These are phyloP conservation scores for Elaeagnus macrophylla DNA, from an alignment of 306 rosid genomes.

Conservation along the genomic window DNA sequence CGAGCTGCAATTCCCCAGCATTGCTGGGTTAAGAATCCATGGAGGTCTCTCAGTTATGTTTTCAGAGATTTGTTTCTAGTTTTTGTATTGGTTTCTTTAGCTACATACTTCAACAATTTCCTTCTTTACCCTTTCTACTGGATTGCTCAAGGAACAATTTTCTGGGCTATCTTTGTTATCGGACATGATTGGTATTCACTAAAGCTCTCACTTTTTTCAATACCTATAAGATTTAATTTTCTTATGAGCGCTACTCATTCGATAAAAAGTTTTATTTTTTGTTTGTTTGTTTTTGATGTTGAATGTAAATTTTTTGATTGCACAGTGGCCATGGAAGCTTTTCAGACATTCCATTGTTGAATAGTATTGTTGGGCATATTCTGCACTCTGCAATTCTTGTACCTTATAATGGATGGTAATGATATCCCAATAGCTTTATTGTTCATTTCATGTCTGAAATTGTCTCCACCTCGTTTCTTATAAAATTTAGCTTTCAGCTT, in stretches of 20 bases:
- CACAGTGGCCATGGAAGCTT: constrained; percentile 99
- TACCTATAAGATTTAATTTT: background rate
- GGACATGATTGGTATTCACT: constrained; percentile 75
- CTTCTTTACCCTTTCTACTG: constrained; percentile 67
- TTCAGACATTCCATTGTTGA: constrained; percentile 46
- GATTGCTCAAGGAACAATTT: constrained; percentile 84
- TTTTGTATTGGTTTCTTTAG: constrained; percentile 32
- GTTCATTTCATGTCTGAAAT: too few relatives aligned
- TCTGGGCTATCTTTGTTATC: constrained; percentile 93
- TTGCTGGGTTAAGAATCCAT: constrained; percentile 78
- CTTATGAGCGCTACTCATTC: background rate
- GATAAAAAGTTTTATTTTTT: constrained; percentile 39
- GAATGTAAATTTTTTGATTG: constrained; percentile 6
- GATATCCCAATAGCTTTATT: too few relatives aligned
- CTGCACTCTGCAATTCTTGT: constrained; percentile 84
- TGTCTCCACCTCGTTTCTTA: too few relatives aligned
- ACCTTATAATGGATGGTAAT: constrained; percentile 87
- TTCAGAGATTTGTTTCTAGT: constrained; percentile 46
- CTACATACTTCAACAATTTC: constrained; percentile 37
- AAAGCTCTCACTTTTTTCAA: background rate
- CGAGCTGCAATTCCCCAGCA: constrained; percentile 77
- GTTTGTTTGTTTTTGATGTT: constrained; percentile 91
- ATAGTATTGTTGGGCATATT: constrained; percentile 66
- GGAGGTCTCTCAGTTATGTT: constrained; percentile 62
- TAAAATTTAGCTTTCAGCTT: too few relatives aligned